phyloP scores from a whole-genome alignment of 2,329 filamentous ascomycete genomes.

The Sclerotinia glacialis region DNA sequence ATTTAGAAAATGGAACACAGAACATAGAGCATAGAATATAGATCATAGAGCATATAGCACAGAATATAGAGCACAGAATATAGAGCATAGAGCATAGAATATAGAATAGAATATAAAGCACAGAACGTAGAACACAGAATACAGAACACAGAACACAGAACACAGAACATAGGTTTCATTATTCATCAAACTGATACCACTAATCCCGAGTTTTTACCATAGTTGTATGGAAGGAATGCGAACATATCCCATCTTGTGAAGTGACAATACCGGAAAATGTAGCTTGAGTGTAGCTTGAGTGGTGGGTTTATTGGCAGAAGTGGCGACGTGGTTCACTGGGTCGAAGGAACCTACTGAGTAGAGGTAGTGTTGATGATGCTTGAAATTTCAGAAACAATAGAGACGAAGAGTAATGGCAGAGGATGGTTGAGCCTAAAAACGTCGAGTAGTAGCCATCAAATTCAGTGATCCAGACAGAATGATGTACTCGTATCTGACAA shows the following conservation, averaged over 20 bases:
- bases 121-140: too few relatives aligned
- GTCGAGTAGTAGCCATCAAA: too few relatives aligned
- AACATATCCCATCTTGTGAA: conserved; percentile 1
- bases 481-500: too few relatives aligned
- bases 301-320: conserved; percentile 11
- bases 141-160: too few relatives aligned
- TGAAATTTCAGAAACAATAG: not conserved
- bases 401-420: not conserved
- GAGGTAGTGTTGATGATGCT: conserved; percentile 16
- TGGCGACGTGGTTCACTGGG: not conserved
- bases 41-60: too few relatives aligned
- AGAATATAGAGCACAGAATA: too few relatives aligned
- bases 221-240: conserved; percentile 16
- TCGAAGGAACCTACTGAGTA: conserved; percentile 1
- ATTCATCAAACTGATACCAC: not conserved
- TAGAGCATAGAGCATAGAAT: too few relatives aligned
- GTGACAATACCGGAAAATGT: not conserved
- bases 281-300: conserved; percentile 7
- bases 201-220: conserved; percentile 5
- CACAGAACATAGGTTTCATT: not conserved
- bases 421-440: not conserved
- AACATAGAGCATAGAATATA: too few relatives aligned
- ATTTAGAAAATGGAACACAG: too few relatives aligned
- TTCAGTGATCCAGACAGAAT: not conserved
- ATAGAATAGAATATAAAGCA: too few relatives aligned